Base-by-base conservation (phyloP, 129 eudicot genomes). In the Centaurea solstitialis region DNA sequence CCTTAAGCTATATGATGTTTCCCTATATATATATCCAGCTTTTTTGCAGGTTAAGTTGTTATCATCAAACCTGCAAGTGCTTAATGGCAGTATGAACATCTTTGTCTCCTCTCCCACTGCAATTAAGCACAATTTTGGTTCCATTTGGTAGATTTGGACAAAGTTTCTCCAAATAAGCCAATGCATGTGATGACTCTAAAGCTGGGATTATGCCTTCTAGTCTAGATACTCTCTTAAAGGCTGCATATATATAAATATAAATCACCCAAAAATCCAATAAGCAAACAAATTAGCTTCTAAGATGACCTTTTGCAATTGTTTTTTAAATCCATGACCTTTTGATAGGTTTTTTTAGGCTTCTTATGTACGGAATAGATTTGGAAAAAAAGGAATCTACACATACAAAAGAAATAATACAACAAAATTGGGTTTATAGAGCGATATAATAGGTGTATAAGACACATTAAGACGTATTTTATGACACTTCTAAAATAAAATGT, bases 171-270 rank as follows among this genome's bases (percentile, higher is more conserved):
- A 92, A 75, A 77, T 83, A 88, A 11, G 97, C 98, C n/a, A 92
- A 78, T 3, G 97, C 98, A 75, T 94, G 98, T 18, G 98, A 94
- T 26, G 97, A 87, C 85, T 94, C 98, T 35, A 94, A 71, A 10
- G 97, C 98, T 43, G 98, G 97, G 72, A 91, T 85, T 39, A 91
- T 91, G 59, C 97, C 97, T 71, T 91, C 97, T 11, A 89, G 81
- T 67, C 87, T 75, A 15, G 91, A 89, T 65, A 91, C 66, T 77
- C 93, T 85, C 77, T 88, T 85, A 78, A 87, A 89, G 62, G 97
- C 97, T 91, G 91, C 85, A 80, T 43, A 74, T 22, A 79, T 8
- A 83, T 50, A 50, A 50, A 26, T 26, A 26, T 26, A 26, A 26
- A 26, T 50, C 61, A 50, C 20, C 20, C 61, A 50, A 50, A 50